These are phyloP conservation scores for Pyricularia grisea DNA, from an alignment of 2,329 filamentous ascomycete genomes.

Conservation along the genomic window DNA sequence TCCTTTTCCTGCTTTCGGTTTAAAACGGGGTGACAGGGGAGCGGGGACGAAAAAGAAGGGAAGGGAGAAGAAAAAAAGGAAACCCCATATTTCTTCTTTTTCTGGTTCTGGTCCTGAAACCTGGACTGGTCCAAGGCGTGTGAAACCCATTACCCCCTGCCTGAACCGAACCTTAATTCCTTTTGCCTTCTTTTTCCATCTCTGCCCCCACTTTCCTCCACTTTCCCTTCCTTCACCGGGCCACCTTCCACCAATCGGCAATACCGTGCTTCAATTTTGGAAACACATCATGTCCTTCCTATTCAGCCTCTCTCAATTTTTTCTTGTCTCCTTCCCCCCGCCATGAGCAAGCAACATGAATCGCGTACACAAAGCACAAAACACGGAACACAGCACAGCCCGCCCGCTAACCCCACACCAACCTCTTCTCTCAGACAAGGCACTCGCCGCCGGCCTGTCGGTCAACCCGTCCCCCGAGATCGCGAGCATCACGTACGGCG, in stretches of 20 bases:
- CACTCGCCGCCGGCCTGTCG: neutral
- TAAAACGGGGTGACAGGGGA: neutral
- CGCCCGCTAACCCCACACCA: neutral
- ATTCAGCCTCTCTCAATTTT: too few species aligned
- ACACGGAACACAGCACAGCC: too few species aligned
- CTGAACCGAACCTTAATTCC: neutral
- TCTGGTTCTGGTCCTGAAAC: neutral
- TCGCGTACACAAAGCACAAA: too few species aligned
- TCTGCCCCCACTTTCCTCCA: neutral
- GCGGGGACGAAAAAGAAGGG: too few species aligned
- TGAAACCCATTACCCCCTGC: neutral
- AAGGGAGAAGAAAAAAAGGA: too few species aligned
- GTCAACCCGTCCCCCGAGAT: neutral
- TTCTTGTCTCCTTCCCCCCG: too few species aligned
- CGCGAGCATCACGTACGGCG: conserved; percentile 1
- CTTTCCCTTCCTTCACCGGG: neutral
- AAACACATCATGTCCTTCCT: too few species aligned
- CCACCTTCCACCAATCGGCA: neutral
- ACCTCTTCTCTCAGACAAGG: neutral
- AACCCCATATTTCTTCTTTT: neutral
- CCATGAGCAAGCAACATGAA: too few species aligned
- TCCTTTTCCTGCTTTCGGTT: neutral
- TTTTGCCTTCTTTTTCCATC: neutral
- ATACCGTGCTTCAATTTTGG: neutral
- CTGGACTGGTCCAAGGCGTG: neutral